A percentile compares a stretch with the other conserved stretches of the same genome.
Conservation (phyloP, 2,329 filamentous ascomycete genomes). For the Pseudocercospora musae region DNA sequence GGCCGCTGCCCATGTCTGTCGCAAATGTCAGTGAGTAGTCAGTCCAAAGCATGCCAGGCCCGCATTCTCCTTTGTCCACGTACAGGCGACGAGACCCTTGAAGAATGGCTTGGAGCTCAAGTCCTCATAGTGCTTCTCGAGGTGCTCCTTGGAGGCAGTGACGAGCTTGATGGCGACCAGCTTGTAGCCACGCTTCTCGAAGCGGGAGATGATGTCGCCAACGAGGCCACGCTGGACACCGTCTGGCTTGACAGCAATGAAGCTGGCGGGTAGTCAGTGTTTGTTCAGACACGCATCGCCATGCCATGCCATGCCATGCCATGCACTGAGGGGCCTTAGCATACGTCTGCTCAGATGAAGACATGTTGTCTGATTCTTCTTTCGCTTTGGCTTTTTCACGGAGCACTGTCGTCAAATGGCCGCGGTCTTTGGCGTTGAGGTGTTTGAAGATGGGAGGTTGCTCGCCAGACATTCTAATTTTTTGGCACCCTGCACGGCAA, state of each 20-base stretch:
- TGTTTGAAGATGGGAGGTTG: conserved; percentile 44
- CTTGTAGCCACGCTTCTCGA: conserved; percentile 99
- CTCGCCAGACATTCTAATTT: conserved; percentile 5
- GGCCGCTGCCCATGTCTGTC: conserved; percentile 86
- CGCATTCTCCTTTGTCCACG: conserved; percentile 43
- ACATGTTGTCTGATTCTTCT: conserved; percentile 42
- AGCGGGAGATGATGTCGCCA: conserved; percentile 95
- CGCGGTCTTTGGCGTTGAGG: conserved; percentile 49
- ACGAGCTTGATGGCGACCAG: conserved; percentile 96
- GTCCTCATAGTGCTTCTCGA: conserved; percentile 97
- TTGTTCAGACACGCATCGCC: background rate
- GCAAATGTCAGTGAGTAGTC: background rate
- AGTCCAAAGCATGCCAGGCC: background rate
- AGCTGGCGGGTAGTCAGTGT: conserved; percentile 55
- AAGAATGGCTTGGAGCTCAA: conserved; percentile 96
- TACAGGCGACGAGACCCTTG: conserved; percentile 87
- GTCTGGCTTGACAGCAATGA: conserved; percentile 99
- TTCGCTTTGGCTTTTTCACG: conserved; percentile 27
- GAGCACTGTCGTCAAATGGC: conserved; percentile 39
- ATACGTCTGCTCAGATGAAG: conserved; percentile 80
- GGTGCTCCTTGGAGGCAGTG: conserved; percentile 85
- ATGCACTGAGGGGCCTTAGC: conserved; percentile 36
- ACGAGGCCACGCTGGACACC: conserved; percentile 99
- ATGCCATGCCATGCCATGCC: too few species aligned
- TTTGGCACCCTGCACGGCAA: too few species aligned